These are phyloP conservation scores for Phaeoacremonium minimum DNA, from an alignment of 2,329 filamentous ascomycete species.

Conservation along the genomic window DNA sequence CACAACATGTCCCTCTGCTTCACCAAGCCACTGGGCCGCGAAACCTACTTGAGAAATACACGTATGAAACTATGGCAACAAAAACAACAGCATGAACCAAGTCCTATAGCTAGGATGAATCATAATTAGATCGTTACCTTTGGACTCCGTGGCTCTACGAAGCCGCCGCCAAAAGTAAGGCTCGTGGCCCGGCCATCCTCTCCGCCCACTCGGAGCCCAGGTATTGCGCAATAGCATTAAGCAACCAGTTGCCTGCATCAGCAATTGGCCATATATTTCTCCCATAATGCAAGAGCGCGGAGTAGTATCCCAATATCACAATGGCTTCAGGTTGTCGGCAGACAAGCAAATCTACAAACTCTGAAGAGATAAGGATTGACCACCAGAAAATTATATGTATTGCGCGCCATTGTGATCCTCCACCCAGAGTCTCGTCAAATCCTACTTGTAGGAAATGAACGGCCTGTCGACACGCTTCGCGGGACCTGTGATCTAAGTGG, in stretches of 20 bases:
- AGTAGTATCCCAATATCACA: slow-evolving; percentile 3
- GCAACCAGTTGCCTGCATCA: not conserved
- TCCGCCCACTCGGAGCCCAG: not conserved
- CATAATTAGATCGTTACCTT: too few relatives aligned
- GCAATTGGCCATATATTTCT: not conserved
- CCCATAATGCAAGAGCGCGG: slow-evolving; percentile 1
- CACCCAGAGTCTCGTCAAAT: not conserved
- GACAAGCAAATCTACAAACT: slow-evolving; percentile 1
- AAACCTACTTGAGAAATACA: too few relatives aligned
- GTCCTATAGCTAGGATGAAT: too few relatives aligned
- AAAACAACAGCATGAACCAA: too few relatives aligned
- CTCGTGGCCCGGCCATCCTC: not conserved
- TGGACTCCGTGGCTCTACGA: too few relatives aligned
- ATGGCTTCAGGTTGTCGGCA: slow-evolving; percentile 1
- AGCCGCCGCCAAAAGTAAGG: too few relatives aligned
- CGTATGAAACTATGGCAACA: too few relatives aligned
- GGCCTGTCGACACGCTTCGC: not conserved
- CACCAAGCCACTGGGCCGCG: too few relatives aligned
- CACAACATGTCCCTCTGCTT: too few relatives aligned
- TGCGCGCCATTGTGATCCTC: not conserved
- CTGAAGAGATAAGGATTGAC: not conserved
- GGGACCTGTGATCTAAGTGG: not conserved
- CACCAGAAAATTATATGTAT: slow-evolving; percentile 2
- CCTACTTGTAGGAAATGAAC: slow-evolving; percentile 2
- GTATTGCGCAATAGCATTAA: not conserved